Evolutionary conservation across 441 rosid genomes (phyloP).

Genomic region (Melastoma candidum): DNA sequence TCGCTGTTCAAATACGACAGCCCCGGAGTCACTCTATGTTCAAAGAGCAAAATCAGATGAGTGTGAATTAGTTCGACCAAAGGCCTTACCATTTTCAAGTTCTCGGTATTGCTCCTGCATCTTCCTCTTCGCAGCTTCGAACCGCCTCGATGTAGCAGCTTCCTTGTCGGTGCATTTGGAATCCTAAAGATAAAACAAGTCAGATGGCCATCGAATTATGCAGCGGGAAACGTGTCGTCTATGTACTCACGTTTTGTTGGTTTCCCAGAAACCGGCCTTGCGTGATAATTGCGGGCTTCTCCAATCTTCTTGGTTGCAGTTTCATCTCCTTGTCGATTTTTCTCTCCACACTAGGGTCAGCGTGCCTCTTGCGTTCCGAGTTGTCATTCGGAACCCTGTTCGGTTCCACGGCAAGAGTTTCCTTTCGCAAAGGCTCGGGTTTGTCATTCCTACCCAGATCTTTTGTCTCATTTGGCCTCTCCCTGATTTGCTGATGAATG

Average conservation of each 20-base stretch:
- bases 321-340: constrained; percentile 28
- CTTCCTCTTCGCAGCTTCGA: constrained; percentile 59
- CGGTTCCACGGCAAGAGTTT: constrained; percentile 36
- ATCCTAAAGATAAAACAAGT: constrained; percentile 27
- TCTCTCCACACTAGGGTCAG: constrained; percentile 30
- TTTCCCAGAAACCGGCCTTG: constrained; percentile 34
- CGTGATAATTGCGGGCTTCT: constrained; percentile 3
- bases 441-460: constrained; percentile 21
- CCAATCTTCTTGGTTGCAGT: constrained; percentile 18
- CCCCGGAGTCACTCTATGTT: constrained; percentile 12
- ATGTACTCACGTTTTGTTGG: constrained; percentile 49
- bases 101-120: constrained; percentile 58
- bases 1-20: constrained; percentile 32
- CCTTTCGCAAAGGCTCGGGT: constrained; percentile 35
- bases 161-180: constrained; percentile 32
- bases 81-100: not conserved
- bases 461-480: constrained; percentile 21
- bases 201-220: constrained; percentile 2
- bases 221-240: not conserved
- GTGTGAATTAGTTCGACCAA: no score
- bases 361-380: constrained; percentile 46
- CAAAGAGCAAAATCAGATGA: constrained; percentile 2
- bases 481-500: constrained; percentile 27
- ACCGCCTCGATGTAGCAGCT: constrained; percentile 28
- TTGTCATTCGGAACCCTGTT: constrained; percentile 30